Conservation (phyloP, 176 grass and related monocot genomes). For the Neostapfia colusana region DNA sequence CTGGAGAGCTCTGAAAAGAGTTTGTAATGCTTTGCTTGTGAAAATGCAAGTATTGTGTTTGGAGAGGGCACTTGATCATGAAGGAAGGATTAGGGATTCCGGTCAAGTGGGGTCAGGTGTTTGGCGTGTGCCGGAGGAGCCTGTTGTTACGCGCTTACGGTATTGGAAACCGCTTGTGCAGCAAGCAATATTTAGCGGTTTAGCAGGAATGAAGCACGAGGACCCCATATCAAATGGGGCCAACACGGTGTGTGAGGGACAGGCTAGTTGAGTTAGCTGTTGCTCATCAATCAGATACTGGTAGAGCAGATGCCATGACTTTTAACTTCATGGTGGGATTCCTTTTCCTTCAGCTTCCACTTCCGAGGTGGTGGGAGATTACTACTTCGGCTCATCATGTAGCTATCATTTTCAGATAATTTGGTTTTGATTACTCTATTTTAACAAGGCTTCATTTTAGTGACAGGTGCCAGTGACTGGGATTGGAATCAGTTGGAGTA, state of each 20-base stretch:
- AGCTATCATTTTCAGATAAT: constrained; percentile 1
- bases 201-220: not conserved
- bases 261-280: constrained; percentile 10
- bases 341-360: constrained; percentile 1
- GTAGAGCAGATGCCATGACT: not conserved
- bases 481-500: not conserved
- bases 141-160: not conserved
- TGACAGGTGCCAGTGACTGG: not conserved
- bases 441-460: not conserved
- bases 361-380: not conserved
- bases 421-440: not conserved
- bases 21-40: not conserved
- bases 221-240: constrained; percentile 16
- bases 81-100: not conserved
- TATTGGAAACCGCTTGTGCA: not conserved
- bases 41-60: constrained; percentile 9
- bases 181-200: not conserved
- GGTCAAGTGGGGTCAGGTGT: constrained; percentile 11
- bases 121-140: not conserved
- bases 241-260: not conserved
- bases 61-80: not conserved
- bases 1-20: not conserved
- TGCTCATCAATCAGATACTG: not conserved
- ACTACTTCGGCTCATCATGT: not conserved
- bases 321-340: too few species aligned